Conservation (phyloP, 164 flowering plant species). For the Saururus chinensis region DNA sequence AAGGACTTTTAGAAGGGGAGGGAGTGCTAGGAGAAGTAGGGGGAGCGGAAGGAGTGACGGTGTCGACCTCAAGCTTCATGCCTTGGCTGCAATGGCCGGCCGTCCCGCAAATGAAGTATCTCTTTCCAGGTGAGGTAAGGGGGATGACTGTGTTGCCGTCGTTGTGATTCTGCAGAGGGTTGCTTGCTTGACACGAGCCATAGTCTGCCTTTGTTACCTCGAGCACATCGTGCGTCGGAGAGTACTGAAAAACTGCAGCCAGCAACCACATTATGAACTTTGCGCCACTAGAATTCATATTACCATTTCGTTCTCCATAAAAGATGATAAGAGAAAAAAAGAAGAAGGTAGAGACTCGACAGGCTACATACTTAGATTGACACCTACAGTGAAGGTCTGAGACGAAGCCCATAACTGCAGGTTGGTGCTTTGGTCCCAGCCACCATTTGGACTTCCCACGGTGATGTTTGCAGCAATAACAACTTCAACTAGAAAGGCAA, state of each 20-base stretch:
- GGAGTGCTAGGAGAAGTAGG: constrained; percentile 8
- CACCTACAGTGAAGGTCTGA: constrained; percentile 34
- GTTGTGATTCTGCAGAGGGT: constrained; percentile 17
- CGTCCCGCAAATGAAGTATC: constrained; percentile 64
- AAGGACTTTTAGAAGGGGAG: constrained; percentile 2
- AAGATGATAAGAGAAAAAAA: background rate
- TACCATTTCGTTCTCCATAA: background rate
- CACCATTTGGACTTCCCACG: constrained; percentile 44
- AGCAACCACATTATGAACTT: background rate
- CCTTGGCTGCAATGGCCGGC: constrained; percentile 45
- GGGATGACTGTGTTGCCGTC: constrained; percentile 33
- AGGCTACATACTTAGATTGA: constrained; percentile 38
- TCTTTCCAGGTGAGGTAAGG: constrained; percentile 30
- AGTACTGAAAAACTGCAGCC: constrained; percentile 44
- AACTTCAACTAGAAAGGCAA: constrained; percentile 24
- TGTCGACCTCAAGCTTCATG: constrained; percentile 41
- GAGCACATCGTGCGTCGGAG: constrained; percentile 30
- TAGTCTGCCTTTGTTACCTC: constrained; percentile 47
- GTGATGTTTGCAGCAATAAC: constrained; percentile 30
- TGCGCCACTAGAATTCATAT: too few relatives aligned
- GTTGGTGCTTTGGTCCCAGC: constrained; percentile 42
- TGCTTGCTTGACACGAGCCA: constrained; percentile 30
- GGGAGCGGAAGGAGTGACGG: constrained; percentile 14
- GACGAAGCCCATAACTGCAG: constrained; percentile 39
- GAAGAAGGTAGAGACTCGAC: too few relatives aligned